phyloP scores from a whole-genome alignment of 306 rosid species.

The Acacia crassicarpa region DNA sequence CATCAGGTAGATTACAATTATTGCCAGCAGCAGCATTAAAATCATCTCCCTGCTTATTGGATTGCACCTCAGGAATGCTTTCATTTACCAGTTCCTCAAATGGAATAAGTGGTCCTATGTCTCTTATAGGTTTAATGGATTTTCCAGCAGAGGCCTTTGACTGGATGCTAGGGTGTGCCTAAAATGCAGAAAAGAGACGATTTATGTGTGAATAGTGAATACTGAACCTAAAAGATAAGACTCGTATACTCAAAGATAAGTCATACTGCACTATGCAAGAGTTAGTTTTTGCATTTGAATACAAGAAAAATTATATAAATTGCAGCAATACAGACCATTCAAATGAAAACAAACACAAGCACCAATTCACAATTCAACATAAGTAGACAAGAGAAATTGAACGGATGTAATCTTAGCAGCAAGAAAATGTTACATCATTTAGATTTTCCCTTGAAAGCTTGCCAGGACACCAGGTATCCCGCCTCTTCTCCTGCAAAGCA shows the following conservation, averaged over 20 bases:
- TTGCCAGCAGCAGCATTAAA: constrained; percentile 30
- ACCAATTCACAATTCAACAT: constrained; percentile 22
- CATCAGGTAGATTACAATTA: constrained; percentile 58
- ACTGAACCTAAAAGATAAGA: constrained; percentile 17
- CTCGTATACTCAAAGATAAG: constrained; percentile 14
- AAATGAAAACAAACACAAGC: constrained; percentile 10
- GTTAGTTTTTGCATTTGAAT: not conserved
- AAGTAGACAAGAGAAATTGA: constrained; percentile 13
- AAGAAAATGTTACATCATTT: constrained; percentile 56
- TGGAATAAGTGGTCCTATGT: constrained; percentile 75
- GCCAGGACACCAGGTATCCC: constrained; percentile 95
- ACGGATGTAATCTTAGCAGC: constrained; percentile 5
- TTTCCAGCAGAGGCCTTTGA: constrained; percentile 54
- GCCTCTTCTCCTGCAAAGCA: constrained; percentile 76
- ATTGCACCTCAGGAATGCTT: constrained; percentile 43
- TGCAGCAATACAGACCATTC: not conserved
- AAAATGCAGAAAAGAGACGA: constrained; percentile 29
- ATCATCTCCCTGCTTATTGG: constrained; percentile 48
- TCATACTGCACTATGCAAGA: constrained; percentile 2
- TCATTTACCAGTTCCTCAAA: constrained; percentile 67
- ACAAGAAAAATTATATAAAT: constrained; percentile 15
- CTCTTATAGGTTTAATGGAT: constrained; percentile 42
- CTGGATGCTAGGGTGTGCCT: constrained; percentile 54
- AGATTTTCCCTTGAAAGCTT: constrained; percentile 51
- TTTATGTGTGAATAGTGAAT: constrained; percentile 22